These are phyloP conservation scores for Linnemannia exigua DNA, from an alignment of 192 early-diverging fungal species.

Conservation along the genomic window DNA sequence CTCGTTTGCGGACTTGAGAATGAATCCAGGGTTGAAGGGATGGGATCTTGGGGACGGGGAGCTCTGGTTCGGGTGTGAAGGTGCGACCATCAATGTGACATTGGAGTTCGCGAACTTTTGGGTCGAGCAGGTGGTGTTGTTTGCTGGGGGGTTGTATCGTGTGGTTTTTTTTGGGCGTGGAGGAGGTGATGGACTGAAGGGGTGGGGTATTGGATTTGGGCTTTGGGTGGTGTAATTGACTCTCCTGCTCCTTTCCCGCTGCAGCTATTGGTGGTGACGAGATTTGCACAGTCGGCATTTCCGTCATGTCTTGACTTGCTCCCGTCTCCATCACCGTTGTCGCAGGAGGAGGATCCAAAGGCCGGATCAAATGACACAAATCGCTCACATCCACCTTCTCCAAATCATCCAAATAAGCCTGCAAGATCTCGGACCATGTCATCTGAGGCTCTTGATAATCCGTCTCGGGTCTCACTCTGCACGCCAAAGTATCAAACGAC, in stretches of 20 bases:
- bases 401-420: conserved; percentile 49
- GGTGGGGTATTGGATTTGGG: not conserved
- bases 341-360: not conserved
- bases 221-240: not conserved
- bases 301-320: not conserved
- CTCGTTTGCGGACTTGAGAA: conserved; percentile 49
- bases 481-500: conserved; percentile 42
- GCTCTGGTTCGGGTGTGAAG: conserved; percentile 40
- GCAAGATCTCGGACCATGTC: conserved; percentile 45
- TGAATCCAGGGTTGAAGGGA: conserved; percentile 47
- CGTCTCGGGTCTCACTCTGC: conserved; percentile 11
- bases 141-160: not conserved
- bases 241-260: not conserved
- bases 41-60: conserved; percentile 37
- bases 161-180: not conserved
- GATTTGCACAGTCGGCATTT: not conserved
- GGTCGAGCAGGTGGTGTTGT: conserved; percentile 20
- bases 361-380: conserved; percentile 27
- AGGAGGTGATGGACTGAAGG: not conserved
- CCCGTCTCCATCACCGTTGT: too few relatives aligned
- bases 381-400: conserved; percentile 38
- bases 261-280: not conserved
- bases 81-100: conserved; percentile 45
- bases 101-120: conserved; percentile 18
- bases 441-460: conserved; percentile 24